A percentile compares a stretch with the other conserved stretches of the same genome.
These are phyloP conservation scores for Ocimum tenuiflorum DNA, from an alignment of 257 asterid genomes.

Conservation along the genomic window DNA sequence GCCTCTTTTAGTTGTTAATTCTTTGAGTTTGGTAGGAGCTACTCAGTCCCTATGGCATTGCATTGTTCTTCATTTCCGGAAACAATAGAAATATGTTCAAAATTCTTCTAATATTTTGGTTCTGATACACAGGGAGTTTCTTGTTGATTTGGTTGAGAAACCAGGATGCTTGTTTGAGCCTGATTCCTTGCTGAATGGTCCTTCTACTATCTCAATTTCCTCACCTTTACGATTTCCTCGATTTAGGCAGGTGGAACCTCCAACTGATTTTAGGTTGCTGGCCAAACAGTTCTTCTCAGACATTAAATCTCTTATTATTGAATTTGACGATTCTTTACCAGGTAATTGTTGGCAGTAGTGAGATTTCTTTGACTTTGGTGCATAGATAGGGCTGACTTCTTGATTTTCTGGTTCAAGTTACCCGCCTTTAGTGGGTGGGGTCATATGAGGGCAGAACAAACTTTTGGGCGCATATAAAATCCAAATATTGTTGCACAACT, in stretches of 20 bases:
- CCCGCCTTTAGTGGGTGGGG: slow-evolving; percentile 10
- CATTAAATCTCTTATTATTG: slow-evolving; percentile 65
- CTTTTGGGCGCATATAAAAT: not conserved
- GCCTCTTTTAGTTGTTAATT: slow-evolving; percentile 1
- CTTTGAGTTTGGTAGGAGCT: slow-evolving; percentile 10
- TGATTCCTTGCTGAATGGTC: slow-evolving; percentile 90
- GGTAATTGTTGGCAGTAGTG: slow-evolving; percentile 39
- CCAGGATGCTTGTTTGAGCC: slow-evolving; percentile 85
- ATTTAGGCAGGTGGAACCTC: slow-evolving; percentile 60
- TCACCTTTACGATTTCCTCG: slow-evolving; percentile 89
- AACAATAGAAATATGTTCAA: not conserved
- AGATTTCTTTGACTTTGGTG: slow-evolving; percentile 6
- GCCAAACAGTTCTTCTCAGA: slow-evolving; percentile 86
- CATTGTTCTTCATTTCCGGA: slow-evolving; percentile 6
- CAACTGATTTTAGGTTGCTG: slow-evolving; percentile 68
- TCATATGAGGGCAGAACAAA: not conserved
- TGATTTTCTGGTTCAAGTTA: not conserved
- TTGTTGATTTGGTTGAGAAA: slow-evolving; percentile 74
- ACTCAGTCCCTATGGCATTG: not conserved
- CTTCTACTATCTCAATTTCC: slow-evolving; percentile 78
- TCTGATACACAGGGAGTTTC: slow-evolving; percentile 70
- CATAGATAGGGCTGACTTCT: slow-evolving; percentile 1
- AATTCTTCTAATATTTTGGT: slow-evolving; percentile 11
- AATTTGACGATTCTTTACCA: slow-evolving; percentile 58
- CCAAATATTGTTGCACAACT: not conserved